Evolutionary conservation across 306 rosid genomes (phyloP), one percentile per base, ranked within the genome.

Genomic region (Adenanthera pavonina): DNA sequence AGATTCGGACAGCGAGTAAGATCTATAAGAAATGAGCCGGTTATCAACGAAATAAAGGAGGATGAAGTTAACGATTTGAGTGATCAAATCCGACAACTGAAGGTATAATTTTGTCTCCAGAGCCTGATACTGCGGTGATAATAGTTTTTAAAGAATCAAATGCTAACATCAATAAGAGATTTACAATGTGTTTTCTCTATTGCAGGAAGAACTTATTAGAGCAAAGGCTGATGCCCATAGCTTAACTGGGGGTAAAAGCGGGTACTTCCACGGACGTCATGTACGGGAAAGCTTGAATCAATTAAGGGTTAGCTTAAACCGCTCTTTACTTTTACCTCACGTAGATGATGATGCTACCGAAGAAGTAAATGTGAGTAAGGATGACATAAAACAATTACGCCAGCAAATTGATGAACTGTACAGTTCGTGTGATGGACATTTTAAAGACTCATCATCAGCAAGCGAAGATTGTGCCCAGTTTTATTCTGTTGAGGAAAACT

Each of bases 131-230:
- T 52, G 67, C 12, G 53, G 14, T 47, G 69, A 75, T 78, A 62
- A 78, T 59, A 59, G 78, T 51, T 73, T 79, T 77, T 72, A 43
- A 80, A 80, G 36, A 40, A 75, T 85, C 59, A 70, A 43, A 38
- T 44, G 53, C 48, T 60, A 71, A 77, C 20, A 72, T 73, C 35
- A 65, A 62, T 41, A 8, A 79, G 60, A 83, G 78, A 83, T 76
- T 19, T 34, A 49, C 52, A 33, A 51, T 72, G 34, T 84, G 72
- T 80, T 76, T 73, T 73, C 40, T 40, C 7, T 49, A 60, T 51
- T 72, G 85, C 89, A 95, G 99, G 99, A 94, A 78, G 97, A 96
- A 84, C 97, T 96, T 79, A 84, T 94, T 74, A 85, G 91, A 91
- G 94, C 90, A 54, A 96, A 92, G 89, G 85, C 85, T 54, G 85